Evolutionary conservation across 768 basidiomycete species (phyloP).

Genomic region (Termitomyces sp.): DNA sequence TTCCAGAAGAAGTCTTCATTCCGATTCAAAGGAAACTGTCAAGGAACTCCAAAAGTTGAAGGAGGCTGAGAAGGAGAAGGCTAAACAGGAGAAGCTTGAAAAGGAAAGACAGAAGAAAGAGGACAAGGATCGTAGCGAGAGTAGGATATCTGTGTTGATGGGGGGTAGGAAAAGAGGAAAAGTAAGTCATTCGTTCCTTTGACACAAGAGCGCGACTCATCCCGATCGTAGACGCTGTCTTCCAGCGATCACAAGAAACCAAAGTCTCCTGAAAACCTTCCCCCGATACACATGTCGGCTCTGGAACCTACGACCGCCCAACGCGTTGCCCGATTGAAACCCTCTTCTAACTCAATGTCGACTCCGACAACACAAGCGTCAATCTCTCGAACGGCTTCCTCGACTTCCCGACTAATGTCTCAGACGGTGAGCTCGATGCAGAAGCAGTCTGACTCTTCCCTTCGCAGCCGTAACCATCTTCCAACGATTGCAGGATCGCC

Average conservation of each 20-base stretch:
- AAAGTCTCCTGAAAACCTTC: constrained; percentile 66
- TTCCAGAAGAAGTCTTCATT: constrained; percentile 77
- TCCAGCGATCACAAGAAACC: constrained; percentile 77
- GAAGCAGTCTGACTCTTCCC: constrained; percentile 80
- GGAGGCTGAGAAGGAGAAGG: constrained; percentile 50
- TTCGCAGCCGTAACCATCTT: constrained; percentile 70
- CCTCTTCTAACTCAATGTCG: constrained; percentile 44
- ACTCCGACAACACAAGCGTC: constrained; percentile 36
- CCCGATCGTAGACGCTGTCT: constrained; percentile 65
- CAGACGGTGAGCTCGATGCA: constrained; percentile 87
- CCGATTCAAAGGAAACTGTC: constrained; percentile 57
- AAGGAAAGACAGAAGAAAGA: constrained; percentile 65
- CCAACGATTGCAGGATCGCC: constrained; percentile 95
- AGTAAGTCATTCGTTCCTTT: constrained; percentile 40
- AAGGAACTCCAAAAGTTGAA: constrained; percentile 43
- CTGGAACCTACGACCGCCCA: constrained; percentile 79
- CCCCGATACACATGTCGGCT: constrained; percentile 89
- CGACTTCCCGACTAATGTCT: constrained; percentile 62
- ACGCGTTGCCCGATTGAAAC: constrained; percentile 80
- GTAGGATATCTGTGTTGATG: constrained; percentile 84
- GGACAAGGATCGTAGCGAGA: constrained; percentile 87
- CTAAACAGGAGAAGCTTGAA: constrained; percentile 36
- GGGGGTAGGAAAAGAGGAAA: constrained; percentile 89
- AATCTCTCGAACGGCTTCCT: constrained; percentile 34
- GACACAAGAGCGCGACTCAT: constrained; percentile 4